phyloP scores from a whole-genome alignment of 2,329 filamentous ascomycete species.

The Dactylella cylindrospora region DNA sequence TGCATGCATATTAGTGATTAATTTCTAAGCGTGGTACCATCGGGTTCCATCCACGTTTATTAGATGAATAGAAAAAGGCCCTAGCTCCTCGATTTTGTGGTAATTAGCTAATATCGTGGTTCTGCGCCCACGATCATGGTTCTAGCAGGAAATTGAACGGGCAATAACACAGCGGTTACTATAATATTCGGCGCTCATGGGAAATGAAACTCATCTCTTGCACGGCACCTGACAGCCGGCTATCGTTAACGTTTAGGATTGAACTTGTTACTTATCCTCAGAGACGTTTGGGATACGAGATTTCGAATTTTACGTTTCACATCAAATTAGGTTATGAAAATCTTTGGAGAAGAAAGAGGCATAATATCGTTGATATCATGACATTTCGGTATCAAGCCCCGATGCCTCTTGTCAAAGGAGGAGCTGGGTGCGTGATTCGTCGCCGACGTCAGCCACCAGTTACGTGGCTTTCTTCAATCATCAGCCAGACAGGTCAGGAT shows the following conservation, averaged over 20 bases:
- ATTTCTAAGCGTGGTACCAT: slow-evolving; percentile 18
- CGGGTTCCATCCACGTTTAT: slow-evolving; percentile 39
- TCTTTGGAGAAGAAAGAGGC: too few species aligned
- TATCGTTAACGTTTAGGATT: too few species aligned
- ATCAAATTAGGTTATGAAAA: slow-evolving; percentile 39
- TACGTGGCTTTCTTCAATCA: slow-evolving; percentile 4
- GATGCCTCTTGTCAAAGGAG: slow-evolving; percentile 37
- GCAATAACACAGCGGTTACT: slow-evolving; percentile 26
- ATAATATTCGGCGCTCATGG: slow-evolving; percentile 43
- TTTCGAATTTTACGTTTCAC: slow-evolving; percentile 38
- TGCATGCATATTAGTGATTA: slow-evolving; percentile 12
- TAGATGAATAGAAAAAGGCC: slow-evolving; percentile 22
- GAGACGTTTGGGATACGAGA: slow-evolving; percentile 12
- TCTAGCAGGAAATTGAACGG: slow-evolving; percentile 40
- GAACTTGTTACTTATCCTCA: slow-evolving; percentile 1
- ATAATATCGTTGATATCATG: slow-evolving; percentile 23
- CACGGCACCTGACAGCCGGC: slow-evolving; percentile 32
- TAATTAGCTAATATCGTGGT: slow-evolving; percentile 44
- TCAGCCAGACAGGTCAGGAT: slow-evolving; percentile 34
- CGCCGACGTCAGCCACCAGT: slow-evolving; percentile 6
- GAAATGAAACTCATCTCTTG: slow-evolving; percentile 45
- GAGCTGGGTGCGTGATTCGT: slow-evolving; percentile 36
- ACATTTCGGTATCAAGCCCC: slow-evolving; percentile 17
- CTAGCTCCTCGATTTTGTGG: slow-evolving; percentile 11
- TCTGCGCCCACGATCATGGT: slow-evolving; percentile 45